A percentile compares a stretch with the other conserved stretches of the same genome.
These are phyloP conservation scores for Carnegiea gigantea DNA, from an alignment of 179 eudicot species.

Conservation along the genomic window DNA sequence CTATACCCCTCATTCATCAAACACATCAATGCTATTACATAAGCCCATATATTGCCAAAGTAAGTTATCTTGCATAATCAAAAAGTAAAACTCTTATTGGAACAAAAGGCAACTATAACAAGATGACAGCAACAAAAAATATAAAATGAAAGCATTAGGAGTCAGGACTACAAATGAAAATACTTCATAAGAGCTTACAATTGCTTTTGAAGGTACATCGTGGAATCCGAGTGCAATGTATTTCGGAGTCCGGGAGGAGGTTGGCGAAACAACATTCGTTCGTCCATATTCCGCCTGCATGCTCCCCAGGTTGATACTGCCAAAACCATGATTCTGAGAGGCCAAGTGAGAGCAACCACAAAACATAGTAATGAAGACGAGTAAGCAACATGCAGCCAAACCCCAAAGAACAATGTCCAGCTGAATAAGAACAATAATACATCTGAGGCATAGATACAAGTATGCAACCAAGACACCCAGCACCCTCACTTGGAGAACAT, in stretches of 20 bases:
- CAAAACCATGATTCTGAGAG: constrained; percentile 81
- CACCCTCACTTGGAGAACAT: neutral
- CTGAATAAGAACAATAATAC: constrained; percentile 2
- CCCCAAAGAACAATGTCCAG: constrained; percentile 14
- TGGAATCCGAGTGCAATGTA: constrained; percentile 70
- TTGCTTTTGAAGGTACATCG: constrained; percentile 38
- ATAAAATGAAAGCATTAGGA: neutral
- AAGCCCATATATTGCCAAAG: neutral
- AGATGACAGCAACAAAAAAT: neutral
- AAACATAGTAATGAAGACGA: constrained; percentile 35
- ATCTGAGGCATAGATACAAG: neutral
- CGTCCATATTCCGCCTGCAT: constrained; percentile 73
- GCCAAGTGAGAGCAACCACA: constrained; percentile 39
- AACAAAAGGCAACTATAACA: neutral
- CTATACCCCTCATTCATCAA: neutral
- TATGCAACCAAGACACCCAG: neutral
- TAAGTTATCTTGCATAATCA: neutral
- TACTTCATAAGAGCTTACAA: constrained; percentile 44
- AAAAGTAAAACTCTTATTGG: neutral
- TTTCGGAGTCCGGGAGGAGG: constrained; percentile 69
- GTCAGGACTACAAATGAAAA: neutral
- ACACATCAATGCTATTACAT: neutral
- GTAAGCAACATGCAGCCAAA: constrained; percentile 26
- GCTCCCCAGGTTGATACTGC: constrained; percentile 95
- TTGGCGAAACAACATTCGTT: constrained; percentile 59